phyloP scores from a whole-genome alignment of 176 grass and related monocot species.

The Triticum urartu region DNA sequence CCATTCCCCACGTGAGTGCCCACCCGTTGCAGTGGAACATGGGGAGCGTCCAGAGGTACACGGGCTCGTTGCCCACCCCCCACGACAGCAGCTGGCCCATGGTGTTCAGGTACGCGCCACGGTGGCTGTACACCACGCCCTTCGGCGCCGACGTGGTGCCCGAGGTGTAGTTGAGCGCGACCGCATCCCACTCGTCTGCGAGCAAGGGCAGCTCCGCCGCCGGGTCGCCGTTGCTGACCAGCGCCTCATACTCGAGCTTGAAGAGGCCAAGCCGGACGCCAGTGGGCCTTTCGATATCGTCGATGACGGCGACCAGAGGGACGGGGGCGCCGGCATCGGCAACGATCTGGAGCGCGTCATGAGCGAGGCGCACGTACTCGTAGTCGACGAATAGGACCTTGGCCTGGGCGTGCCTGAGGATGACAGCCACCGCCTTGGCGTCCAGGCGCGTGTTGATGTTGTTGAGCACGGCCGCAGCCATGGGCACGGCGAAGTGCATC shows the following conservation, averaged over 20 bases:
- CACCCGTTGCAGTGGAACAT: slow-evolving; percentile 91
- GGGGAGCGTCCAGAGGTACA: slow-evolving; percentile 80
- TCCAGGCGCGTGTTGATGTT: too few species aligned
- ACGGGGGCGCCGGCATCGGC: too few species aligned
- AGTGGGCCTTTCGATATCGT: neutral
- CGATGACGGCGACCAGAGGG: too few species aligned
- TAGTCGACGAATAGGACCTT: too few species aligned
- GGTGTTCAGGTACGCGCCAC: slow-evolving; percentile 57
- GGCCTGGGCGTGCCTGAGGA: too few species aligned
- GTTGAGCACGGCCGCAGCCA: too few species aligned
- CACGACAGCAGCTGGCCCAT: slow-evolving; percentile 54
- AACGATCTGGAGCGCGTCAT: too few species aligned
- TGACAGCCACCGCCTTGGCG: too few species aligned
- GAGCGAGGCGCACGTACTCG: too few species aligned
- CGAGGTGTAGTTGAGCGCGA: slow-evolving; percentile 67
- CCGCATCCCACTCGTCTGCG: slow-evolving; percentile 55
- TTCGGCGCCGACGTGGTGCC: slow-evolving; percentile 72
- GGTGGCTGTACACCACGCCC: slow-evolving; percentile 73
- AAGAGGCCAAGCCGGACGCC: slow-evolving; percentile 32
- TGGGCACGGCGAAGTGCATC: too few species aligned
- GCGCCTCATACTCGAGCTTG: slow-evolving; percentile 52
- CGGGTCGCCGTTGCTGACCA: neutral
- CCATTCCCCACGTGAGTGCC: slow-evolving; percentile 74
- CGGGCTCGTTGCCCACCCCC: slow-evolving; percentile 47
- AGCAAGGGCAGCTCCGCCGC: neutral